These are phyloP conservation scores for Ogataea paraovalis DNA, from an alignment of 805 yeast species.

Conservation along the genomic window DNA sequence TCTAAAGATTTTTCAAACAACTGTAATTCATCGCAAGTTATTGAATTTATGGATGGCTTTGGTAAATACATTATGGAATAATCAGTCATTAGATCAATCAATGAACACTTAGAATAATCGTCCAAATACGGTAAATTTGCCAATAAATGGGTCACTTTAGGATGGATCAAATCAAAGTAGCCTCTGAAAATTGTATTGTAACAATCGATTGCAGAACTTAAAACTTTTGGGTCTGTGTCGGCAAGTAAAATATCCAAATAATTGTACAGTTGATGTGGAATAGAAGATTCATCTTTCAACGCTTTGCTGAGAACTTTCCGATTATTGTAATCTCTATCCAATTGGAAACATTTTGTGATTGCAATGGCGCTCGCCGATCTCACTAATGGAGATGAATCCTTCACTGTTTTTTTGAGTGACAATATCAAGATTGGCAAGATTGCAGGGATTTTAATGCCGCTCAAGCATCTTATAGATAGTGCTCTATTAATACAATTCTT, in stretches of 20 bases:
- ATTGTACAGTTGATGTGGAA: slow-evolving; percentile 46
- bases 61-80: slow-evolving; percentile 63
- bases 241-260: slow-evolving; percentile 50
- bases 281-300: slow-evolving; percentile 31
- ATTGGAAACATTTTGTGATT: slow-evolving; percentile 49
- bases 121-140: slow-evolving; percentile 50
- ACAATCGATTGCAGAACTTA: slow-evolving; percentile 63
- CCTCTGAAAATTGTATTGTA: slow-evolving; percentile 51
- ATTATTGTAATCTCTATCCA: slow-evolving; percentile 30
- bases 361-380: slow-evolving; percentile 78
- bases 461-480: slow-evolving; percentile 70
- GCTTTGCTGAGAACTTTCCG: slow-evolving; percentile 1
- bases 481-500: slow-evolving; percentile 65
- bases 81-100: slow-evolving; percentile 60
- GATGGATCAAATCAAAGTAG: slow-evolving; percentile 64
- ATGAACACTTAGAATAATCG: slow-evolving; percentile 61
- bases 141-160: slow-evolving; percentile 49
- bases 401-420: slow-evolving; percentile 62
- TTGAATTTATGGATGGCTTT: slow-evolving; percentile 36
- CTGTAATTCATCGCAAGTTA: slow-evolving; percentile 52
- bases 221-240: slow-evolving; percentile 66
- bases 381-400: slow-evolving; percentile 75
- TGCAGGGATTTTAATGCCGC: slow-evolving; percentile 79
- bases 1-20: slow-evolving; percentile 47
- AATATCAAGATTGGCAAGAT: slow-evolving; percentile 74